Percentiles rank a stretch among this genome's conserved stretches.
phyloP scores from a whole-genome alignment of 257 asterid species.

The Capsicum chinense region DNA sequence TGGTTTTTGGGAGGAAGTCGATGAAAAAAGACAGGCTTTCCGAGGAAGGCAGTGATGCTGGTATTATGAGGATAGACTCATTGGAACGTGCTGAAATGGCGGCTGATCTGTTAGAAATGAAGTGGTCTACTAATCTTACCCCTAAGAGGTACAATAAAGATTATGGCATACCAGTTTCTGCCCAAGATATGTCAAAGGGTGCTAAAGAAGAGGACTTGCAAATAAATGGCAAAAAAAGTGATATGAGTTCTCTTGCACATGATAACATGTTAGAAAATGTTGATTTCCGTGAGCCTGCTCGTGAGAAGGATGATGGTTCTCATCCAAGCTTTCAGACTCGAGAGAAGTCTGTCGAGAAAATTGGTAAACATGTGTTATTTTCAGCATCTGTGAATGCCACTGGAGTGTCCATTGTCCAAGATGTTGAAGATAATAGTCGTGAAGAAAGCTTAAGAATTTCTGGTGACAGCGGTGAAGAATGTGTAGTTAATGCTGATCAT shows the following conservation, averaged over 20 bases:
- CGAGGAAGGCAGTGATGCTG: conserved; percentile 39
- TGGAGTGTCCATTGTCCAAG: conserved; percentile 22
- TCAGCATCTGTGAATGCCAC: conserved; percentile 35
- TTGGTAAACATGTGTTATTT: conserved; percentile 42
- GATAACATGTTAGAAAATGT: conserved; percentile 22
- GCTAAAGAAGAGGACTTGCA: conserved; percentile 36
- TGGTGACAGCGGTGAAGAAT: conserved; percentile 28
- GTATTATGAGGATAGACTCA: conserved; percentile 52
- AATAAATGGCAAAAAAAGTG: conserved; percentile 27
- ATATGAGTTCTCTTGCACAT: conserved; percentile 24
- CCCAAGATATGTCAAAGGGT: conserved; percentile 38
- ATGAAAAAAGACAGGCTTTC: conserved; percentile 35
- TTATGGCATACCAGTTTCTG: conserved; percentile 35
- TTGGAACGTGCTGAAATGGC: conserved; percentile 91
- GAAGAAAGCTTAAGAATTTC: conserved; percentile 35
- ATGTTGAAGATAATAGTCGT: conserved; percentile 36
- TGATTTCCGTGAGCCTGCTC: background rate
- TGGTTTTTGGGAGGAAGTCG: conserved; percentile 67
- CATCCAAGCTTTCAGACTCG: conserved; percentile 34
- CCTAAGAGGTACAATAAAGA: conserved; percentile 43
- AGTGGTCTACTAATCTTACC: conserved; percentile 87
- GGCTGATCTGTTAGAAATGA: conserved; percentile 92
- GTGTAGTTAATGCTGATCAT: conserved; percentile 35
- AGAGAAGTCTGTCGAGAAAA: conserved; percentile 35
- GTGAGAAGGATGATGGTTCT: conserved; percentile 31